Evolutionary conservation across 225 moss, liverwort and hornwort species (phyloP).

Genomic region (Asterella californica): DNA sequence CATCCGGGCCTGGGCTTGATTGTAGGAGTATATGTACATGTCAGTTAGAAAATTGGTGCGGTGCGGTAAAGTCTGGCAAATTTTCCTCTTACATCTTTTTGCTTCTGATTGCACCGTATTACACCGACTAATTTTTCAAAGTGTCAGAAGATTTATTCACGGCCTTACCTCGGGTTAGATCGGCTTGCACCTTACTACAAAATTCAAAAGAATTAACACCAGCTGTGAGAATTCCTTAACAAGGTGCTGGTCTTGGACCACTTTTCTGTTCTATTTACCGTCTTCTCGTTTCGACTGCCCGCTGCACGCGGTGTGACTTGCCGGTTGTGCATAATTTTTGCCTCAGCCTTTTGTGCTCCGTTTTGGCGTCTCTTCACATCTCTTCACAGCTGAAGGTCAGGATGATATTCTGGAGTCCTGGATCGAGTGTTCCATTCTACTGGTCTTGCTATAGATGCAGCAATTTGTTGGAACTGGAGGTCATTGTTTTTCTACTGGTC

Average conservation of each 20-base stretch:
- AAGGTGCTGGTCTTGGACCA: background rate
- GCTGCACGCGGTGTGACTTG: background rate
- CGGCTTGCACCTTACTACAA: background rate
- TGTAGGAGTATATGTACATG: background rate
- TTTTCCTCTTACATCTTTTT: background rate
- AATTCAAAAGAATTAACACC: background rate
- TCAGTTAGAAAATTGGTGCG: background rate
- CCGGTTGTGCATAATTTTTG: background rate
- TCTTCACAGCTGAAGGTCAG: conserved; percentile 13
- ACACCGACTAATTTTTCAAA: background rate
- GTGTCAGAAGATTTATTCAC: background rate
- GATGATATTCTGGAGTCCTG: background rate
- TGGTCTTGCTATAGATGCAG: background rate
- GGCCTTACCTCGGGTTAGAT: background rate
- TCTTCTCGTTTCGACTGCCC: background rate
- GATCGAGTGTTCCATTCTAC: background rate
- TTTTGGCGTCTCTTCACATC: conserved; percentile 25
- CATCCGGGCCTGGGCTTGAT: background rate
- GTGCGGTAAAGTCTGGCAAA: background rate
- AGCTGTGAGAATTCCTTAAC: background rate
- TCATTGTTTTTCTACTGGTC: background rate
- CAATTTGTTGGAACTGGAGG: background rate
- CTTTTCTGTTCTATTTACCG: background rate
- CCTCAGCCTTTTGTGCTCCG: background rate
- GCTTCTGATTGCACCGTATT: background rate